Percentiles rank a stretch among this genome's conserved stretches.
Conservation (phyloP, 768 basidiomycete genomes). For the Macrocybe gigantea region DNA sequence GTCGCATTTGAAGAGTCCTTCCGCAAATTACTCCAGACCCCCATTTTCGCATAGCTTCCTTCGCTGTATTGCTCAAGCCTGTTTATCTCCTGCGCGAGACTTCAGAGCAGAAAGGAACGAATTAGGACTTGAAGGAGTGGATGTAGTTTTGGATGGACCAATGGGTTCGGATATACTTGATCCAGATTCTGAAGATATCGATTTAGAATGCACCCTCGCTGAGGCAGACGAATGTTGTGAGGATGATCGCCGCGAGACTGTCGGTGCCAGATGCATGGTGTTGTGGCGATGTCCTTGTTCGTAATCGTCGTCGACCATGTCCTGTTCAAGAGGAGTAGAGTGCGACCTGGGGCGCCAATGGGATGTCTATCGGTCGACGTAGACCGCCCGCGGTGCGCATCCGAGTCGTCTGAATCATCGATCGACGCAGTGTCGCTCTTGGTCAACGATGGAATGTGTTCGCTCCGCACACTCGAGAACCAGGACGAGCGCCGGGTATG, state of each 20-base stretch:
- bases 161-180: conserved; percentile 15
- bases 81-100: conserved; percentile 75
- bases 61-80: conserved; percentile 80
- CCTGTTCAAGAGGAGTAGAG: conserved; percentile 24
- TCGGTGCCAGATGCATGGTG: too few species aligned
- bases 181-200: conserved; percentile 15
- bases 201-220: conserved; percentile 25
- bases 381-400: conserved; percentile 30
- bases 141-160: conserved; percentile 28
- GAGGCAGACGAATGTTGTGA: conserved; percentile 33
- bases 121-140: conserved; percentile 39
- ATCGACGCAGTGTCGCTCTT: conserved; percentile 13
- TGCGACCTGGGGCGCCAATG: conserved; percentile 21
- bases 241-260: conserved; percentile 28
- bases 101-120: conserved; percentile 78
- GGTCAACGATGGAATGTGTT: conserved; percentile 21
- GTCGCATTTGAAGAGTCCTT: conserved; percentile 35
- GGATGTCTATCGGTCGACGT: conserved; percentile 21
- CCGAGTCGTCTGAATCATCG: conserved; percentile 18
- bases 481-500: conserved; percentile 47
- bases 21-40: conserved; percentile 65
- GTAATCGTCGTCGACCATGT: conserved; percentile 3
- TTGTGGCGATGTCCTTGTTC: neutral
- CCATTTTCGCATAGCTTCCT: conserved; percentile 91
- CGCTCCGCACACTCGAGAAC: conserved; percentile 44